Percentiles rank a stretch among this genome's conserved stretches.
Conservation (phyloP, 495 filamentous ascomycete genomes). For the Aspergillus campestris region DNA sequence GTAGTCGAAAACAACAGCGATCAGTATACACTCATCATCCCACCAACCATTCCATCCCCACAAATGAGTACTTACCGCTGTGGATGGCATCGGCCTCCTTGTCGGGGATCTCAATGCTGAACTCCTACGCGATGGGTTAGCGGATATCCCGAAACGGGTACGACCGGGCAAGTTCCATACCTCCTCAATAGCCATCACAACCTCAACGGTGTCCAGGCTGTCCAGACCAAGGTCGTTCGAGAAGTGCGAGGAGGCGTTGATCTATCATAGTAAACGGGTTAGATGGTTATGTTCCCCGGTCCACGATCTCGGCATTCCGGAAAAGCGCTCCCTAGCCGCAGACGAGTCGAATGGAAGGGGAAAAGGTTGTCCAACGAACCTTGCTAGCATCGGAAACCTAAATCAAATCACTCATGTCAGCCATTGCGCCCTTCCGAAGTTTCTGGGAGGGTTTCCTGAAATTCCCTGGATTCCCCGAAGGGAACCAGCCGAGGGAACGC, state of each 20-base stretch:
- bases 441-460: too few species aligned
- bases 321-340: slow-evolving; percentile 1
- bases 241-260: slow-evolving; percentile 77
- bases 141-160: slow-evolving; percentile 2
- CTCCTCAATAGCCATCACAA: slow-evolving; percentile 99
- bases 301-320: background rate
- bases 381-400: slow-evolving; percentile 69
- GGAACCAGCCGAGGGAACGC: background rate
- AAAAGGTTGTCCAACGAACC: slow-evolving; percentile 40
- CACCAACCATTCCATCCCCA: background rate
- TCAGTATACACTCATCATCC: slow-evolving; percentile 8
- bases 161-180: slow-evolving; percentile 42
- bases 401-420: slow-evolving; percentile 5
- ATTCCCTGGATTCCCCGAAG: too few species aligned
- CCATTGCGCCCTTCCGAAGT: slow-evolving; percentile 8
- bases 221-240: slow-evolving; percentile 92
- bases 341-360: slow-evolving; percentile 3
- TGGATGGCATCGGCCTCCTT: slow-evolving; percentile 96
- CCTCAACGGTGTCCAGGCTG: slow-evolving; percentile 95
- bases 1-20: slow-evolving; percentile 16
- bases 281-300: slow-evolving; percentile 1
- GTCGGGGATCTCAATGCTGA: slow-evolving; percentile 99
- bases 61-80: slow-evolving; percentile 63
- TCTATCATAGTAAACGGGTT: slow-evolving; percentile 40
- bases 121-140: slow-evolving; percentile 59